Evolutionary conservation across 441 rosid genomes (phyloP), one percentile per base, ranked within the genome.

Genomic region (Erodium chrysanthum): DNA sequence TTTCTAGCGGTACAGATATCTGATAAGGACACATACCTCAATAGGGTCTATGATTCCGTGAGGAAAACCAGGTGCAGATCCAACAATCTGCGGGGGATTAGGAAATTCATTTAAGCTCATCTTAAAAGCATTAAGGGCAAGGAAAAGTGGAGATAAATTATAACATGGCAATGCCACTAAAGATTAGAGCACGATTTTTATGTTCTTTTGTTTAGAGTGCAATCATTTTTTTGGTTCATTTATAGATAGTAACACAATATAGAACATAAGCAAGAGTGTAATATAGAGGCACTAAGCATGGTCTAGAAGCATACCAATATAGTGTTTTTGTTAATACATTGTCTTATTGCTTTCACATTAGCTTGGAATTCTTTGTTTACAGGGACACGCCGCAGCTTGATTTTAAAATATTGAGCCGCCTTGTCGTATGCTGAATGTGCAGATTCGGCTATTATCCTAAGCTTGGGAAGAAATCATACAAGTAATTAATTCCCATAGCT

Each of bases 351-450:
- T 83, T 82, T 88, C 65, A 85, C 92, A 82, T 94, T 89, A 29
- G 97, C 99, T 81, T 80, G 81, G 75, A 87, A 91, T 37, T 87
- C 89, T 80, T 82, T 84, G 79, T 82, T 83, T 33, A 94, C 97
- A 48, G 95, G 88, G 72, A 88, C 94, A 75, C 96, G 96, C 88
- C 91, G 81, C 69, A 94, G 79, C 85, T 91, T 94, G 82, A 94
- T 85, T 73, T 91, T 91, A 75, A 91, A 94, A 76, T 94, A 94
- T 74, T 91, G 96, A 1, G 94, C 96, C 52, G 99, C 96, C 78
- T 94, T 94, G 80, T 94, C 96, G 81, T 91, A 91, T 40, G 97
- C 99, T 37, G 99, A 89, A 71, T 94, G 99, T 54, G 89, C 97
- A 50, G 99, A 91, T 73, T 80, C 96, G 70, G 97, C 86, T 82